Evolutionary conservation across 2,329 filamentous ascomycete genomes (phyloP), one percentile per base, ranked within the genome.

Genomic region (Pseudogymnoascus sp.): DNA sequence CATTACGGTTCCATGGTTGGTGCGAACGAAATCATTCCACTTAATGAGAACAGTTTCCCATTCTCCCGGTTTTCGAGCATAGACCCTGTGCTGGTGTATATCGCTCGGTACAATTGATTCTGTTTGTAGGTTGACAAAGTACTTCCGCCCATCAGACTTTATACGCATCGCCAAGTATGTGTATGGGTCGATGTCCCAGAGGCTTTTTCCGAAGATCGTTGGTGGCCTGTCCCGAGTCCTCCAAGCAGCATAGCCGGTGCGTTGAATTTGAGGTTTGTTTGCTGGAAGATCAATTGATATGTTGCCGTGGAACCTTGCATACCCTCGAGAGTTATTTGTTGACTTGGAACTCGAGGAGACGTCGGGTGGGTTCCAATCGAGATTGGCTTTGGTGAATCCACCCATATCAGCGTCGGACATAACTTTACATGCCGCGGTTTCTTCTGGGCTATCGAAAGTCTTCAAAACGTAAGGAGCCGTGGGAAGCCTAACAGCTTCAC

Each of bases 31-130:
- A 67, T 96, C 91, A 69, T 88, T 88, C 83, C 93, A 95, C 65
- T 89, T 89, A 66, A 99, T 88, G 55, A 96, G 76, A n/a, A 97
- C 84, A 1, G 95, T 97, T 80, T 99, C 93, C 95, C 95, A 99
- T 70, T 93, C 83, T 0, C 92, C 92, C 0, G 90, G 87, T 7
- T 85, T 84, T 71, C 87, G 88, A 7, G 88, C 83, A 69, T 91
- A 96, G 4, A 99, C 77, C 59, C 95, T 82, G 75, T 99, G 95
- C 74, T 99, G 95, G 75, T 97, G 95, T 66, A 99, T 81, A 74
- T 99, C 95, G n/a, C 92, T 93, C 9, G 91, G 90, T 58, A 96
- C 90, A 62, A 99, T 88, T 1, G 90, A 90, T 72, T 99, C 93
- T 2, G 93, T 96, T 79, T 97, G 95, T 14, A 99, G 79, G 75